Conservation (phyloP, 148 eudicot genomes). For the Rheum nobile region DNA sequence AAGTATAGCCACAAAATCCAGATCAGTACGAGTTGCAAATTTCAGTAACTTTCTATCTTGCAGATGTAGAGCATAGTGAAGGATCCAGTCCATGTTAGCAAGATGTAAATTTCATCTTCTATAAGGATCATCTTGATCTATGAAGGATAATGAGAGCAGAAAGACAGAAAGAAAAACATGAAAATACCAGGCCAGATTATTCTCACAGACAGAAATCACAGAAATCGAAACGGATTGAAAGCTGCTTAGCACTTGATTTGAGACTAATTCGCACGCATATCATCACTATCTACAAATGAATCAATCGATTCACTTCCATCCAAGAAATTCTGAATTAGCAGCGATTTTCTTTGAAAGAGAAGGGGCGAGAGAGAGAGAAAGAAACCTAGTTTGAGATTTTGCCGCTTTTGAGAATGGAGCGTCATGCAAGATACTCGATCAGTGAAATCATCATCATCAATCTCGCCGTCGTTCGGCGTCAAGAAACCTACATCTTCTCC, state of each 20-base stretch:
- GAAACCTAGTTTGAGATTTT: conserved; percentile 12
- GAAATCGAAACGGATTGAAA: background rate
- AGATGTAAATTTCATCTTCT: background rate
- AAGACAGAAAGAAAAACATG: background rate
- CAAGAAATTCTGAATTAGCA: background rate
- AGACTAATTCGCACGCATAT: background rate
- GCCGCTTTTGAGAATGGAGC: conserved; percentile 11
- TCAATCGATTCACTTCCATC: background rate
- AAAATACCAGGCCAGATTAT: background rate
- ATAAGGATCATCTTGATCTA: background rate
- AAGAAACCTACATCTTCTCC: conserved; percentile 3
- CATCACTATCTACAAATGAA: background rate
- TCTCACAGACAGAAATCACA: background rate
- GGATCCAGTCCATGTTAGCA: background rate
- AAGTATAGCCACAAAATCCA: background rate
- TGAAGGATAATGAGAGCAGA: background rate
- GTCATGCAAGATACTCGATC: conserved; percentile 11
- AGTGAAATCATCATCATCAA: background rate
- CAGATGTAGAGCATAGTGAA: background rate
- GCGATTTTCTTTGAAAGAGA: background rate
- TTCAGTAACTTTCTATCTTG: background rate
- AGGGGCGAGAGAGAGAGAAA: background rate
- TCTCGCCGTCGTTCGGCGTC: background rate
- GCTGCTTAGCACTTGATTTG: background rate
- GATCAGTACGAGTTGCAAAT: background rate